These are phyloP conservation scores for Dispira simplex DNA, from an alignment of 192 early-diverging fungal genomes.

Conservation along the genomic window DNA sequence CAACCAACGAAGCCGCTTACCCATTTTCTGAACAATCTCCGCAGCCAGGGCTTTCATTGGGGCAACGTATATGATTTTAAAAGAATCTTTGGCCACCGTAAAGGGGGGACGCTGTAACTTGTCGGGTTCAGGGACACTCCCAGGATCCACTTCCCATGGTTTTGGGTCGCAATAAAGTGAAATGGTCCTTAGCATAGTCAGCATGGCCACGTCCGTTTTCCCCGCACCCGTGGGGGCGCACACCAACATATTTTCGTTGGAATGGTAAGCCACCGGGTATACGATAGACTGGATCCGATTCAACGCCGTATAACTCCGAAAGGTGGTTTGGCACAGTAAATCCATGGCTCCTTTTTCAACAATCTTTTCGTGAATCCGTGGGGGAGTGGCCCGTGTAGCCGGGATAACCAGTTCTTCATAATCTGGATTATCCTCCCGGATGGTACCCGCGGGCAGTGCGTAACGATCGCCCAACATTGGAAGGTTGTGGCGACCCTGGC, in stretches of 20 bases:
- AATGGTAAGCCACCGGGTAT: conserved; percentile 80
- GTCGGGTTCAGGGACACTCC: conserved; percentile 12
- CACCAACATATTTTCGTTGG: conserved; percentile 97
- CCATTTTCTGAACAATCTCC: conserved; percentile 89
- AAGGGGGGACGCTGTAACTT: conserved; percentile 22
- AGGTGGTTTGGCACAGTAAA: conserved; percentile 54
- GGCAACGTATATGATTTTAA: conserved; percentile 98
- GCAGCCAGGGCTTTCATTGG: conserved; percentile 97
- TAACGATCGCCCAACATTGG: conserved; percentile 66
- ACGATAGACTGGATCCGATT: conserved; percentile 96
- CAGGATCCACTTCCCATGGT: conserved; percentile 17
- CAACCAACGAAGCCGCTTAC: conserved; percentile 61
- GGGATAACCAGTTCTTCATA: conserved; percentile 92
- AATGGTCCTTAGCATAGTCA: conserved; percentile 75
- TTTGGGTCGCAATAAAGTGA: conserved; percentile 51
- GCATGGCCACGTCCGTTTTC: conserved; percentile 95
- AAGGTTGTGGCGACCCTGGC: conserved; percentile 41
- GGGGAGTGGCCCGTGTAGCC: conserved; percentile 44
- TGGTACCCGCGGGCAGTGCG: conserved; percentile 61
- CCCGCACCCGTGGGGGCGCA: conserved; percentile 97
- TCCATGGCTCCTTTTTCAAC: conserved; percentile 59
- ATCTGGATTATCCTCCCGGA: conserved; percentile 54
- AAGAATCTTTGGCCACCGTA: conserved; percentile 62
- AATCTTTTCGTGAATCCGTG: conserved; percentile 41
- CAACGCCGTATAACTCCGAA: conserved; percentile 68